Conservation (phyloP, 2,329 filamentous ascomycete genomes). For the Dryadomyces sulphureus region DNA sequence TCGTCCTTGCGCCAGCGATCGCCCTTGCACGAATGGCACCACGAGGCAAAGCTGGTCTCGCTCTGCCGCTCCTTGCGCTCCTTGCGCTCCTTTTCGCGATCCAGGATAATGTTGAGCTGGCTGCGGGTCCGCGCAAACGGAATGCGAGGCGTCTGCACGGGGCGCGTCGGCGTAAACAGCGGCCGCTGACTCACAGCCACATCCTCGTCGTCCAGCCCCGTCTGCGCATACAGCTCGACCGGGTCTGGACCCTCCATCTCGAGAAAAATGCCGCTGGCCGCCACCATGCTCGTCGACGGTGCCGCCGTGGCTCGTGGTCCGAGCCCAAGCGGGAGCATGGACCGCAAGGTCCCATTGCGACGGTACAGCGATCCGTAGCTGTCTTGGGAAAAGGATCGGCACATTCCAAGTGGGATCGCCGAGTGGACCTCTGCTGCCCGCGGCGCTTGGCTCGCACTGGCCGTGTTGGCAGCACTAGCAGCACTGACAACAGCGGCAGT, state of each 20-base stretch:
- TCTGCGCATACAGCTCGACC: conserved; percentile 6
- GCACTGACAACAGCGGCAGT: too few species aligned
- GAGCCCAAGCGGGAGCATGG: neutral
- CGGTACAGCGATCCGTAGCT: conserved; percentile 4
- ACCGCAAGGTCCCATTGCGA: neutral
- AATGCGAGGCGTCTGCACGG: conserved; percentile 27
- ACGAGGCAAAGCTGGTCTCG: conserved; percentile 6
- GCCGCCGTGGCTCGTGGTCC: conserved; percentile 1
- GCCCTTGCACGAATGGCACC: conserved; percentile 4
- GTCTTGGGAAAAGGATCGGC: conserved; percentile 8
- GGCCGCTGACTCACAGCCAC: conserved; percentile 12
- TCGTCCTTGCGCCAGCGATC: neutral
- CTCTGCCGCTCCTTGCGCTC: conserved; percentile 22
- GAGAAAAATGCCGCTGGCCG: conserved; percentile 4
- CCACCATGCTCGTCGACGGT: conserved; percentile 6
- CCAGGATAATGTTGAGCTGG: conserved; percentile 41
- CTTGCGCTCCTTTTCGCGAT: conserved; percentile 30
- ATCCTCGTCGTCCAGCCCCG: conserved; percentile 1
- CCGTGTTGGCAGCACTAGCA: neutral
- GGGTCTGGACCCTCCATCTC: conserved; percentile 9
- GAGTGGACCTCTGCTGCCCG: neutral
- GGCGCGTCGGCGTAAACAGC: conserved; percentile 33
- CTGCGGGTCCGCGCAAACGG: conserved; percentile 45
- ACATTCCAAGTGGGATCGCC: conserved; percentile 2
- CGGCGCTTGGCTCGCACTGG: neutral